Base-by-base conservation (phyloP, 2,329 filamentous ascomycete genomes). In the Colletotrichum tropicale region DNA sequence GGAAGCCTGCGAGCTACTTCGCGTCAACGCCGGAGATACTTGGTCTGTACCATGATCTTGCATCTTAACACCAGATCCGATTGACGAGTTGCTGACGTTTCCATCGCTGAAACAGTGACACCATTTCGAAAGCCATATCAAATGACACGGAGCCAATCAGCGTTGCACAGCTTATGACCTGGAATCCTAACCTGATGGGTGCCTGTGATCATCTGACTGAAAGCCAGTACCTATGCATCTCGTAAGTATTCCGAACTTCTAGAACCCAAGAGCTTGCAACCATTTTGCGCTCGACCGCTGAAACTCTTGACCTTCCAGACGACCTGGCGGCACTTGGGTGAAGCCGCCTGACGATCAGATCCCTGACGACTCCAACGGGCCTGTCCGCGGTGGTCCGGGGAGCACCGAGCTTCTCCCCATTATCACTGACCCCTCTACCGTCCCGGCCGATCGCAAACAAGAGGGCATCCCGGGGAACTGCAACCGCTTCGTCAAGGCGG, bases 371-470 rank as follows among this genome's bases (percentile, higher is more conserved):
- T 43, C 26, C 38, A 38, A 70, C 13, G 75, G 71, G n/a, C 71
- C 75, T 18, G 61, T 76, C 8, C 75, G 66, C 12, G 75, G 75
- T 16, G 75, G 75, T 13, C 75, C 75, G 4, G 75, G 71, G 4
- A 76, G 61, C 66, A 76, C 75, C 5, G 61, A 58, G 3, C 65
- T 21, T 21, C 70, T 71, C 15, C 75, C 75, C 28, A 71, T 75
- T 36, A 55, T 75, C 15, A 26, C 16, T 3, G 36, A 70, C 8
- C 67, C 68, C 36, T 64, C 38, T 16, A 15, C 58, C 38, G 36
- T 68, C 34, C 36, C 62, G 18, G 34, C 55, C 26, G 73, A 64
- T 15, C 61, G 56, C 36, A 48, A 26, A n/a, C 73, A 71, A 67
- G 66, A 75, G 38, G 73, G 67, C 32, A 71, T 76, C 26, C 26